Percentiles rank a stretch among this genome's conserved stretches.
phyloP scores from a whole-genome alignment of 306 rosid species.

The Urtica urens region DNA sequence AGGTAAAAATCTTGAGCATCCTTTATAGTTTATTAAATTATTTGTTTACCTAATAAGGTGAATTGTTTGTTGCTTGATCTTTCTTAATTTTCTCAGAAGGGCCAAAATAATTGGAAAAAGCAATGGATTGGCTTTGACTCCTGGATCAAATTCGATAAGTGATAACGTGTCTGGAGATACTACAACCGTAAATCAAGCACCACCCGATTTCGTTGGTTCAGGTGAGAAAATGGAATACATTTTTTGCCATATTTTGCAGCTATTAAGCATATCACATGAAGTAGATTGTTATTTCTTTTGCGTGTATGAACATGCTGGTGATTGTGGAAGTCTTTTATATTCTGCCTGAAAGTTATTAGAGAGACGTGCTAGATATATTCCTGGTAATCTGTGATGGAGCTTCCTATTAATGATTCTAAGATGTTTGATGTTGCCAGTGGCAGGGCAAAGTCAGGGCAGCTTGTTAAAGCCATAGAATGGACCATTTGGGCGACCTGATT shows the following conservation, averaged over 20 bases:
- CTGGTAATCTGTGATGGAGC: not conserved
- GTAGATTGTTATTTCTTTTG: not conserved
- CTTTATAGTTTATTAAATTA: not conserved
- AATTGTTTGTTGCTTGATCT: not conserved
- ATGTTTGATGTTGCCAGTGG: slow-evolving; percentile 21
- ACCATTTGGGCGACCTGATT: slow-evolving; percentile 24
- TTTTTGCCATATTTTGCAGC: slow-evolving; percentile 1
- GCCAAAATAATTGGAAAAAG: slow-evolving; percentile 57
- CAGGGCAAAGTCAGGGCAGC: slow-evolving; percentile 49
- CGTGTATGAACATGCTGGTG: too few relatives aligned
- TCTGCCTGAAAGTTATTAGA: not conserved
- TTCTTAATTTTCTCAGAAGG: slow-evolving; percentile 41
- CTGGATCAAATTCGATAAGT: slow-evolving; percentile 29
- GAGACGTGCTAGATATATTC: not conserved
- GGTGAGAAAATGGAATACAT: slow-evolving; percentile 36
- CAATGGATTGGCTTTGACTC: slow-evolving; percentile 25
- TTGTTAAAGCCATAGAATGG: slow-evolving; percentile 32
- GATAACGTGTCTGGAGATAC: slow-evolving; percentile 37
- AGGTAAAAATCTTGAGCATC: slow-evolving; percentile 39
- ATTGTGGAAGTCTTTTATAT: too few relatives aligned
- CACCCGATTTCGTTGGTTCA: slow-evolving; percentile 31
- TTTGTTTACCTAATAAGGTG: not conserved
- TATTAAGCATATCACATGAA: not conserved
- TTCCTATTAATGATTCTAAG: slow-evolving; percentile 18
- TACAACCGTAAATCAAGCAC: slow-evolving; percentile 28